Evolutionary conservation across 2,329 filamentous ascomycete species (phyloP), one percentile per base, ranked within the genome.

Genomic region (Emmonsiellopsis sp.): DNA sequence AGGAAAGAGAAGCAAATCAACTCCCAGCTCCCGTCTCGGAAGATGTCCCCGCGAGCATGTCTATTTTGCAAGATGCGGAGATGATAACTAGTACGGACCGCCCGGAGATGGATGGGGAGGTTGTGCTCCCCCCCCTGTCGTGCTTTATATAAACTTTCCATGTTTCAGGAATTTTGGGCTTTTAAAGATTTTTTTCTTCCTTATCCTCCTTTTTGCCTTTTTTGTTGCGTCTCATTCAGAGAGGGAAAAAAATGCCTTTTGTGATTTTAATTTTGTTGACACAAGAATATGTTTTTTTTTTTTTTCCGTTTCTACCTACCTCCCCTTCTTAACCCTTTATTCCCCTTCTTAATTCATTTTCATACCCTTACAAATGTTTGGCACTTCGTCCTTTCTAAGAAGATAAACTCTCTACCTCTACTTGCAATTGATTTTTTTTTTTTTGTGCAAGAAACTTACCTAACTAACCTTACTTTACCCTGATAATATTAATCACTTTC

Each of bases 101-200:
- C 45, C 64, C 62, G 0, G 63, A 62, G 2, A 65, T 80, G 53
- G 77, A 81, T 1, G 91, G 89, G 2, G 86, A 94, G 51, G 80
- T 98, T 54, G 84, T 95, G 21, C 76, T 97, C n/a, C n/a, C 51
- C 36, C 43, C 33, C 50, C 43, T 42, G 17, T 36, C 36, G 17
- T 42, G 31, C 33, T 42, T 37, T 49, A 36, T 53, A n/a, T 46
- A 9, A 9, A 10, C 32, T 53, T 33, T 53, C 36, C 37, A 32
- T 31, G 11, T 37, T 45, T 53, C 36, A 14, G 21, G 47, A 37
- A 39, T 49, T 17, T 42, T 49, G 36, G 34, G 11, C 17, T 48
- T 48, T 32, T 27, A 48, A 48, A 48, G 11, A 48, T 51, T 51
- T 21, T 36, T 5, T 32, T 33, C 14, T 33, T 36, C n/a, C 7